Conservation (phyloP, 306 rosid genomes). For the Prunus mume region DNA sequence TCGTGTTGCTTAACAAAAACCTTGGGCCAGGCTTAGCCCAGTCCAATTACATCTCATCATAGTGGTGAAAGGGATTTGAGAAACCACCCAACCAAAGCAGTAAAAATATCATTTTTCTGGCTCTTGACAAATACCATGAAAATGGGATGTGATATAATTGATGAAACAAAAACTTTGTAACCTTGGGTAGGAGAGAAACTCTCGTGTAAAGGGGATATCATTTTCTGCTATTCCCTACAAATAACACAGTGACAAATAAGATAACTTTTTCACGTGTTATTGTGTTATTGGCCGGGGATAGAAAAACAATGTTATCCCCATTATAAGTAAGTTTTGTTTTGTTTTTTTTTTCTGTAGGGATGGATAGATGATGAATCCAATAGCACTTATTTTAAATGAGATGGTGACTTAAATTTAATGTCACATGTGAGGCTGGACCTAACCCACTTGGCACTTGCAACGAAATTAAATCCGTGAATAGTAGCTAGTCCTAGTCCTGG, state of each 20-base stretch:
- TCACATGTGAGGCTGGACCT: constrained; percentile 29
- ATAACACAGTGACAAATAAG: accelerated
- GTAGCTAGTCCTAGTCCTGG: background rate
- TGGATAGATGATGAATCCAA: background rate
- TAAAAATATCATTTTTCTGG: too few species aligned
- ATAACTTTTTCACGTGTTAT: too few species aligned
- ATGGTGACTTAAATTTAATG: constrained; percentile 32
- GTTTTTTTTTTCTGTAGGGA: too few species aligned
- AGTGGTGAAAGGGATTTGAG: background rate
- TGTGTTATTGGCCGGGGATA: too few species aligned
- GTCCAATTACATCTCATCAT: background rate
- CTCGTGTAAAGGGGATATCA: too few species aligned
- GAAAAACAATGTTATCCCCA: accelerated
- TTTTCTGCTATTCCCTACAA: too few species aligned
- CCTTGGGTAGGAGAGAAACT: too few species aligned
- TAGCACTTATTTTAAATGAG: constrained; percentile 10
- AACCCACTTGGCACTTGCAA: constrained; percentile 7
- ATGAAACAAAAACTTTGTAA: background rate
- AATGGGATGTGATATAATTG: background rate
- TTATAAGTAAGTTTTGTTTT: too few species aligned
- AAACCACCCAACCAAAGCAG: too few species aligned
- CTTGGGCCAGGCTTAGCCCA: background rate
- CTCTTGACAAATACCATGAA: background rate
- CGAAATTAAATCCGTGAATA: constrained; percentile 20
- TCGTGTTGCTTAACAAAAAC: background rate